phyloP scores from a whole-genome alignment of 495 filamentous ascomycete species.

The Amniculicola lignicola region DNA sequence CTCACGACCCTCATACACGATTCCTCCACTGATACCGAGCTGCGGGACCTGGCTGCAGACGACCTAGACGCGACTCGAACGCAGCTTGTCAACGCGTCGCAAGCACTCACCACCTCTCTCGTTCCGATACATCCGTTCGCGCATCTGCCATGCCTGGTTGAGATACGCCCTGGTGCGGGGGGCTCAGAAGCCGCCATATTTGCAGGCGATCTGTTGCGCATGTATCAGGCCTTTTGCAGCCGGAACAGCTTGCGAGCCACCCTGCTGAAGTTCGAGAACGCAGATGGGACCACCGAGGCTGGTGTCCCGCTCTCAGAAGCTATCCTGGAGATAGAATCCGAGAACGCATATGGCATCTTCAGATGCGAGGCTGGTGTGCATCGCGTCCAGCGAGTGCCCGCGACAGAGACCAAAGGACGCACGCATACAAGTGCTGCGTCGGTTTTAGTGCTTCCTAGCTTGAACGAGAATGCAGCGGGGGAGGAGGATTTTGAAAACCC shows the following conservation, averaged over 20 bases:
- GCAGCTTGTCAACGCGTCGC: conserved; percentile 57
- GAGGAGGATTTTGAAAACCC: conserved; percentile 73
- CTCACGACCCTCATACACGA: conserved; percentile 58
- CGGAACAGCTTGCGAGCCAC: conserved; percentile 57
- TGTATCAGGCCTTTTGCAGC: conserved; percentile 82
- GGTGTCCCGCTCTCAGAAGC: conserved; percentile 73
- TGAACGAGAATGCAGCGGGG: conserved; percentile 58
- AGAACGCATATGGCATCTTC: conserved; percentile 74
- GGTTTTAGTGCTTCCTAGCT: conserved; percentile 84
- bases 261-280: conserved; percentile 54
- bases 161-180: conserved; percentile 91
- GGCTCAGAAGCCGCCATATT: conserved; percentile 89
- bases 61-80: conserved; percentile 66
- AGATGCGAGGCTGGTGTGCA: conserved; percentile 91
- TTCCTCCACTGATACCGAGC: conserved; percentile 58
- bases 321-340: conserved; percentile 74
- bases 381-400: conserved; percentile 86
- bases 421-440: conserved; percentile 90
- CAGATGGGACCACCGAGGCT: conserved; percentile 47
- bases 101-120: conserved; percentile 66
- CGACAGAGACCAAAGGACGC: conserved; percentile 83
- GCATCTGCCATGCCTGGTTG: conserved; percentile 84
- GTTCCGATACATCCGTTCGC: conserved; percentile 90
- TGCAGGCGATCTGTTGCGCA: conserved; percentile 76
- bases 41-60: conserved; percentile 67